phyloP scores from a whole-genome alignment of 345 rosid species.

The Draba incana region DNA sequence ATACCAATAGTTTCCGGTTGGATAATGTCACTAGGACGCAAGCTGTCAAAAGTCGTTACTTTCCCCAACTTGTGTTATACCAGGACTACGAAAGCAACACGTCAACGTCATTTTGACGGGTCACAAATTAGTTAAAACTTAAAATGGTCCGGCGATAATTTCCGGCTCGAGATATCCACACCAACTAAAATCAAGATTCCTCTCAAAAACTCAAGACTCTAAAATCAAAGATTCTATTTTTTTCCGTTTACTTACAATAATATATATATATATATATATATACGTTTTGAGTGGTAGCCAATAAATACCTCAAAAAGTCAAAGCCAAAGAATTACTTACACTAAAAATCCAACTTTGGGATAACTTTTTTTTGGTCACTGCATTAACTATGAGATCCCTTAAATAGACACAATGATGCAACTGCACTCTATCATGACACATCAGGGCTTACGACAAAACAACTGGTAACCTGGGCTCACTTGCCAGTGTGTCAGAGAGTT shows the following conservation, averaged over 20 bases:
- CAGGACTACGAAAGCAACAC: conserved; percentile 22
- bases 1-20: too few relatives aligned
- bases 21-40: too few relatives aligned
- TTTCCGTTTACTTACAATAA: neutral
- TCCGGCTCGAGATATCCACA: neutral
- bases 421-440: conserved; percentile 33
- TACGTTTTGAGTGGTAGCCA: conserved; percentile 17
- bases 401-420: conserved; percentile 36
- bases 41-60: conserved; percentile 33
- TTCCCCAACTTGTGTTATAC: conserved; percentile 41
- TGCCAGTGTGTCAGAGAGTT: conserved; percentile 46
- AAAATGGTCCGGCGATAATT: neutral
- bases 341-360: neutral
- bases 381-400: conserved; percentile 33
- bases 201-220: neutral
- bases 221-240: too few relatives aligned
- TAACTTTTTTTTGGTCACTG: conserved; percentile 23
- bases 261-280: conserved; percentile 12
- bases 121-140: conserved; percentile 26
- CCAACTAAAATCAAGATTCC: conserved; percentile 21
- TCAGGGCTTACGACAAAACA: conserved; percentile 36
- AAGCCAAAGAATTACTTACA: conserved; percentile 6
- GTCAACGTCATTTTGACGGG: conserved; percentile 38
- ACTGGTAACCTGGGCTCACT: conserved; percentile 41
- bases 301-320: conserved; percentile 23